These are phyloP conservation scores for Ceriops decandra DNA, from an alignment of 345 rosid genomes.

Conservation along the genomic window DNA sequence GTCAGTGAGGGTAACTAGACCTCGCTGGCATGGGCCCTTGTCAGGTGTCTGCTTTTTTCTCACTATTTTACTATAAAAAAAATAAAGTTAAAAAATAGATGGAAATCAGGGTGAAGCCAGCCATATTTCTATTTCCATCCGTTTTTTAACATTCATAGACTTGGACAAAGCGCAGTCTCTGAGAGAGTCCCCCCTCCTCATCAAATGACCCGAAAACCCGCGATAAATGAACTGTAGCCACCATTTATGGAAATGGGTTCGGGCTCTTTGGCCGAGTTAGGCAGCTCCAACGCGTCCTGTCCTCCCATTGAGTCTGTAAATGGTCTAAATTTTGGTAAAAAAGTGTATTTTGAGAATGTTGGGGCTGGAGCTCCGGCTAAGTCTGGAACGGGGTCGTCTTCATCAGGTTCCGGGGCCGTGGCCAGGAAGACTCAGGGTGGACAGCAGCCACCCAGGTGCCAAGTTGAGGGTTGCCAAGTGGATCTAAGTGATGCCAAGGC, in stretches of 20 bases:
- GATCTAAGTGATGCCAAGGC: constrained; percentile 94
- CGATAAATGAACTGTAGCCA: constrained; percentile 15
- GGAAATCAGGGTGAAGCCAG: no score
- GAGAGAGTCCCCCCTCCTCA: not conserved
- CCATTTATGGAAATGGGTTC: constrained; percentile 59
- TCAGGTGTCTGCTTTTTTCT: constrained; percentile 21
- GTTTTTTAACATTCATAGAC: not conserved
- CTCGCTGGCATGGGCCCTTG: constrained; percentile 21
- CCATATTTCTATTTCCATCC: not conserved
- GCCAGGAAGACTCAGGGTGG: constrained; percentile 34
- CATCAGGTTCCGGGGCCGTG: constrained; percentile 37
- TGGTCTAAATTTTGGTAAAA: constrained; percentile 69
- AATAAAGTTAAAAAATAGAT: no score
- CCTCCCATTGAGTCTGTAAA: constrained; percentile 45
- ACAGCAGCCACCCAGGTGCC: constrained; percentile 76
- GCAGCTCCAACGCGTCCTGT: constrained; percentile 31
- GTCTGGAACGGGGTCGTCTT: constrained; percentile 21
- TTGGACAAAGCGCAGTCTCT: not conserved
- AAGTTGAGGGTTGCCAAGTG: constrained; percentile 86
- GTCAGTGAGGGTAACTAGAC: constrained; percentile 2
- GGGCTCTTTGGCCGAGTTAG: constrained; percentile 49
- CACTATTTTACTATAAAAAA: not conserved
- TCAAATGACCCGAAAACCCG: constrained; percentile 6
- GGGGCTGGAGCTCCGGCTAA: constrained; percentile 23
- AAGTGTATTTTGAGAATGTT: constrained; percentile 73